Conservation (phyloP, 495 filamentous ascomycete species). For the Tuber indicum region DNA sequence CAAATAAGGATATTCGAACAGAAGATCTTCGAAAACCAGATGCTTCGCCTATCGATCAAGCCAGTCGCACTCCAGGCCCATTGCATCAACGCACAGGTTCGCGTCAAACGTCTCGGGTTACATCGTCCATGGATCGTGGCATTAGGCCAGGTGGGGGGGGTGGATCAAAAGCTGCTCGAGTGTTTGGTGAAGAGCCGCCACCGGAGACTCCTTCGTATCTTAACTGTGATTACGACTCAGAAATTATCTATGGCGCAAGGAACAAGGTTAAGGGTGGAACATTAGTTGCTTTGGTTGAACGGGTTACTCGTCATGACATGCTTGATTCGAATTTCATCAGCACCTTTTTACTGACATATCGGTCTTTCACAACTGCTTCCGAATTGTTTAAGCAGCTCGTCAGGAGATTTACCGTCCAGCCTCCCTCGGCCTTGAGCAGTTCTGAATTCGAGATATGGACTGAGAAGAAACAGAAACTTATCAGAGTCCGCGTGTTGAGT, state of each 20-base stretch:
- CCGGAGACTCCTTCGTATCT: conserved; percentile 80
- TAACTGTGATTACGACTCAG: conserved; percentile 79
- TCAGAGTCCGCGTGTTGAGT: conserved; percentile 91
- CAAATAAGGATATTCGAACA: conserved; percentile 32
- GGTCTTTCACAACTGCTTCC: conserved; percentile 82
- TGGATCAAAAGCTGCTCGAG: conserved; percentile 69
- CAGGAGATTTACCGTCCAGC: conserved; percentile 83
- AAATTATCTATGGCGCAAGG: conserved; percentile 84
- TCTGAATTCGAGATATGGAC: conserved; percentile 80
- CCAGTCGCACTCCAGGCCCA: neutral
- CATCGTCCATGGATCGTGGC: conserved; percentile 25
- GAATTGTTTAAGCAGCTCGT: conserved; percentile 92
- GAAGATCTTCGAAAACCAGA: conserved; percentile 28
- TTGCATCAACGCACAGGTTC: conserved; percentile 48
- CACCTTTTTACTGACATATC: conserved; percentile 93
- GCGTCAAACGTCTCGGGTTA: conserved; percentile 35
- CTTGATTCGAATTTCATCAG: conserved; percentile 94
- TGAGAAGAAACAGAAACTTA: conserved; percentile 89
- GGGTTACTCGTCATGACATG: conserved; percentile 90
- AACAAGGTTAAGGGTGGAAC: conserved; percentile 77
- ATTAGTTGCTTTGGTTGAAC: conserved; percentile 83
- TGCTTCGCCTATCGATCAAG: conserved; percentile 5
- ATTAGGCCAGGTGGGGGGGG: conserved; percentile 10
- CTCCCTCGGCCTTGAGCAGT: conserved; percentile 70
- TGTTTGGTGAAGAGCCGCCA: conserved; percentile 72